Base-by-base conservation (phyloP, 805 yeast species). In the Candida adriatica region DNA sequence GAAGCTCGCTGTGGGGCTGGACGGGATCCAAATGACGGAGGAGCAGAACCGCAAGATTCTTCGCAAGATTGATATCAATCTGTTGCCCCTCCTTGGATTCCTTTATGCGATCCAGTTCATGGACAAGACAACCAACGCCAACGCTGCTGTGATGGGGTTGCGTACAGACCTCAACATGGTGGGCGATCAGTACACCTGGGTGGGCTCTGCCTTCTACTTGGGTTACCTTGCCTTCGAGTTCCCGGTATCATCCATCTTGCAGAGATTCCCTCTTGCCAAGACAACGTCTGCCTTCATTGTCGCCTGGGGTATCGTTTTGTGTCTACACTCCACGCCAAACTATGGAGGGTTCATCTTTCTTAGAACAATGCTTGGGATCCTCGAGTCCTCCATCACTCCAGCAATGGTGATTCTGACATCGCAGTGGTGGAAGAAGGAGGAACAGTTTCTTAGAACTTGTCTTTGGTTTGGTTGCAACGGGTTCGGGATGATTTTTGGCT, bases 221-320 rank as follows among this genome's bases (percentile, higher is more conserved):
- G 88, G 87, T 3, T 80, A 78, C 46, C 51, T 79, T 30, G 61
- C 59, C 3, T 77, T 74, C 47, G 78, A 74, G 42, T 58, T 68
- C 37, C 71, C 76, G 4, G 64, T 69, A 4, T 51, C 62, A 11
- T 43, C 58, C 24, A 26, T 65, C 1, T 46, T 75, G 16, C 86
- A 80, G 50, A 61, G 62, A 33, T 66, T 73, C 30, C 79, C 78
- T 4, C 60, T 79, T 41, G 66, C 74, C 6, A 73, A 70, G 40
- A 53, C 73, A 5, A 59, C 68, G 4, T 58, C 71, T 10, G 39
- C 54, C 1, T 65, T 66, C 35, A 65, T 78, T 20, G 47, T 74
- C 13, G 26, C 70, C 0, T 80, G 88, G 87, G 86, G 86, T 13
- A 45, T 49, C 18, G 51, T 75, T 13, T 50, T 75, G 20, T 59